These are phyloP conservation scores for Paratinospora sagittata DNA, from an alignment of 164 flowering plant genomes.

Conservation along the genomic window DNA sequence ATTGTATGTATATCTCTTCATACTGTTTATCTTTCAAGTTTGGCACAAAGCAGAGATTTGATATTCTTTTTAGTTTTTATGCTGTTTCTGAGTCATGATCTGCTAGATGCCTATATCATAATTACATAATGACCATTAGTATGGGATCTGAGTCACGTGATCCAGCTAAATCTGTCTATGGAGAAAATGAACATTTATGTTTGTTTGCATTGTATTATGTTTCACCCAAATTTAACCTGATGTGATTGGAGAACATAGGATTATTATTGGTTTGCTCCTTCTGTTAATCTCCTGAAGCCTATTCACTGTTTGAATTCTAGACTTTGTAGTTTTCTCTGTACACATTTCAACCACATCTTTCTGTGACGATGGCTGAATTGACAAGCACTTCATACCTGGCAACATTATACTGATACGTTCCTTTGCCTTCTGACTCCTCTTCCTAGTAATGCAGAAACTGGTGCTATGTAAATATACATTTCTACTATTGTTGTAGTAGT, in stretches of 20 bases:
- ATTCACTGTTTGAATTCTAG: no score
- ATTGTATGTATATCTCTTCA: slow-evolving; percentile 51
- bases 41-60: neutral
- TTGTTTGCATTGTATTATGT: no score
- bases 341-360: neutral
- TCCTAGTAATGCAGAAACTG: no score
- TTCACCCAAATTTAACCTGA: neutral
- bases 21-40: neutral
- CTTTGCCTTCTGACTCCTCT: neutral
- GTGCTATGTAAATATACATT: no score
- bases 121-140: neutral
- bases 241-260: neutral
- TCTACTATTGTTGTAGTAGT: no score
- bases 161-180: neutral
- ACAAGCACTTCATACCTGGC: neutral
- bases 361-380: neutral
- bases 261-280: neutral
- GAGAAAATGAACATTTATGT: no score
- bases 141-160: neutral
- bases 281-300: neutral
- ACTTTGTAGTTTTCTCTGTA: neutral
- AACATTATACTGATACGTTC: neutral
- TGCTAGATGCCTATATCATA: neutral
- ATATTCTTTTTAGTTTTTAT: neutral
- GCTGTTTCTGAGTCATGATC: neutral